A percentile compares a stretch with the other conserved stretches of the same genome.
Evolutionary conservation across 2,329 filamentous ascomycete genomes (phyloP).

Genomic region (Fusarium transvaalense): DNA sequence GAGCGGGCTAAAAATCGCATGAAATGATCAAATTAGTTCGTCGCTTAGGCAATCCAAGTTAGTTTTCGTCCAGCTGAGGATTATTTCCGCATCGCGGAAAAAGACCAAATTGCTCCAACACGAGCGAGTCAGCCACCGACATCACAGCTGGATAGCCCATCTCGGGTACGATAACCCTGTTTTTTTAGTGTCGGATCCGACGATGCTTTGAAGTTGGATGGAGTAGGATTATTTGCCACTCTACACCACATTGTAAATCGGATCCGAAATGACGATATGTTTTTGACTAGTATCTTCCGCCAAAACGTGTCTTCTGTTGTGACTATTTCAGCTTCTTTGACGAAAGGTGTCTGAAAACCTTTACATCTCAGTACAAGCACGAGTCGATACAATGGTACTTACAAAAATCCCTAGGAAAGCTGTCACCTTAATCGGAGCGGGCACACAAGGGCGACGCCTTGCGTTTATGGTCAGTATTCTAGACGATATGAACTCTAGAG

Average conservation of each 20-base stretch:
- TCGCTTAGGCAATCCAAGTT: not conserved
- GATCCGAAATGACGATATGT: constrained; percentile 32
- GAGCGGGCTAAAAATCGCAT: too few species aligned
- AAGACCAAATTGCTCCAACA: not conserved
- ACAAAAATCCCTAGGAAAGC: constrained; percentile 21
- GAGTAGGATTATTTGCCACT: constrained; percentile 25
- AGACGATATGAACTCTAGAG: not conserved
- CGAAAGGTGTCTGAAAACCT: not conserved
- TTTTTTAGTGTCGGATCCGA: constrained; percentile 33
- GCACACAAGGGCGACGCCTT: constrained; percentile 50
- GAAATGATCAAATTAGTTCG: not conserved
- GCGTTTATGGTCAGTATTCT: constrained; percentile 48
- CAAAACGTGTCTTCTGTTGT: not conserved
- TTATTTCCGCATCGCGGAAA: constrained; percentile 10
- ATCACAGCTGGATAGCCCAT: not conserved
- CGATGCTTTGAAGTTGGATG: not conserved
- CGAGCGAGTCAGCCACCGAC: constrained; percentile 1
- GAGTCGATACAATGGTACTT: constrained; percentile 29
- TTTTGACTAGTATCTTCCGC: not conserved
- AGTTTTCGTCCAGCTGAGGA: not conserved
- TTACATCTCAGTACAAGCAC: not conserved
- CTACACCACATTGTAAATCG: not conserved
- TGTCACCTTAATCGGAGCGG: constrained; percentile 49
- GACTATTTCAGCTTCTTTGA: not conserved
- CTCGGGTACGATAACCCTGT: not conserved